Percentiles rank a stretch among this genome's conserved stretches.
These are phyloP conservation scores for Kurtzmaniella quercitrusa DNA, from an alignment of 1,139 yeast genomes.

Conservation along the genomic window DNA sequence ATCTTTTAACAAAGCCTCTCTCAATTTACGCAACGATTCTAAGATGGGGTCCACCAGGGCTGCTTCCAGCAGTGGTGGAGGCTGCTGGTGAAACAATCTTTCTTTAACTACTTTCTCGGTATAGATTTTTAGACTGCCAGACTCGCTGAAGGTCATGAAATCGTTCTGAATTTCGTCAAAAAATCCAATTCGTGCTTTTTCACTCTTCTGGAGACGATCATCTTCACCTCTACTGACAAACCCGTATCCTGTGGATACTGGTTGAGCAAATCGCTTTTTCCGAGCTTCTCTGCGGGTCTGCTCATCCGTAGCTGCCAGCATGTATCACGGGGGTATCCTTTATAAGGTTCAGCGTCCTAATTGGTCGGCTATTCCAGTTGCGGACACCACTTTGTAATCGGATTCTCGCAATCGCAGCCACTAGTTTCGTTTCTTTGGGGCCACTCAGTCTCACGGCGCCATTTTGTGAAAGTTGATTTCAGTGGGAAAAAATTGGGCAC, in stretches of 20 bases:
- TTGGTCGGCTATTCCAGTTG: background rate
- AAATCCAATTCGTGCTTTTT: slow-evolving; percentile 31
- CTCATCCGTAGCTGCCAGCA: background rate
- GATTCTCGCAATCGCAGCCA: background rate
- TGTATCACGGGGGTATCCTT: background rate
- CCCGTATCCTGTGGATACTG: slow-evolving; percentile 30
- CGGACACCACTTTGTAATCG: background rate
- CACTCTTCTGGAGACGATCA: slow-evolving; percentile 41
- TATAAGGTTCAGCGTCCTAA: background rate
- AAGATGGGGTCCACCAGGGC: slow-evolving; percentile 23
- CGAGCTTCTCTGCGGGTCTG: background rate
- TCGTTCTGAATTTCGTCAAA: slow-evolving; percentile 31
- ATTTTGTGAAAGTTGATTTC: too few species aligned
- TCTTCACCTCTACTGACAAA: slow-evolving; percentile 60
- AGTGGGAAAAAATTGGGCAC: too few species aligned
- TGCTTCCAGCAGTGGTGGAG: background rate
- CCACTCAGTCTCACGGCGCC: background rate
- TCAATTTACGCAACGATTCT: slow-evolving; percentile 36
- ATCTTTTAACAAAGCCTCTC: slow-evolving; percentile 49
- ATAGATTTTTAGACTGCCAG: background rate
- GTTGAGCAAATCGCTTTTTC: slow-evolving; percentile 2
- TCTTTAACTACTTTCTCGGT: background rate
- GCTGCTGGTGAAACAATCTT: background rate
- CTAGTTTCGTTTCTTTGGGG: background rate
- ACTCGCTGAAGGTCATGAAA: slow-evolving; percentile 26